phyloP scores from a whole-genome alignment of 148 eudicot species.

The Rhododendron williamsianum region DNA sequence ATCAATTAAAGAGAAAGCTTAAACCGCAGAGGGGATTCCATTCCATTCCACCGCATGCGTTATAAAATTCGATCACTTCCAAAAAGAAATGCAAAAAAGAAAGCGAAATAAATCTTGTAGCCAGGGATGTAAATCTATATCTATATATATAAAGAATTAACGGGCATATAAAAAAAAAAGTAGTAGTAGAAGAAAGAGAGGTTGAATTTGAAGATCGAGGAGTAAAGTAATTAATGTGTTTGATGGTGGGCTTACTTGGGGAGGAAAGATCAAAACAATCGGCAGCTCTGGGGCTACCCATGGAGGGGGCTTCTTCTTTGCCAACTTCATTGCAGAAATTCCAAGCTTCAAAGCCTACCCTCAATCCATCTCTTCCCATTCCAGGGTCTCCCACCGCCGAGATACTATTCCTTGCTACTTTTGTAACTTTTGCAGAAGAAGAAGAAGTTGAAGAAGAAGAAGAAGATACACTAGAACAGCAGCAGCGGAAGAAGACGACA shows the following conservation, averaged over 20 bases:
- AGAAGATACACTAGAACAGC: background rate
- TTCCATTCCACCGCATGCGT: background rate
- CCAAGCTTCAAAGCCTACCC: constrained; percentile 85
- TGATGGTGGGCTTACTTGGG: constrained; percentile 6
- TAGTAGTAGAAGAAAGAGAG: background rate
- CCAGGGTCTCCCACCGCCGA: constrained; percentile 74
- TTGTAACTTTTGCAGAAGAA: background rate
- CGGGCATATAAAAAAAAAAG: background rate
- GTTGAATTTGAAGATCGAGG: background rate
- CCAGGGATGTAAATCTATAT: background rate
- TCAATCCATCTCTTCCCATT: constrained; percentile 57
- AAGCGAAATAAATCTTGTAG: background rate
- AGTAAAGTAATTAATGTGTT: background rate
- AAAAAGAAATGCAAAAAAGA: background rate
- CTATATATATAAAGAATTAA: background rate
- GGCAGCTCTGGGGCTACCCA: constrained; percentile 91
- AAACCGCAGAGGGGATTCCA: background rate
- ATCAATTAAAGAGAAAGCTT: background rate
- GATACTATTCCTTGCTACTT: background rate
- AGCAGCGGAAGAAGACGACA: background rate
- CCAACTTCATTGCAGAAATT: constrained; percentile 93
- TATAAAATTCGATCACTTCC: background rate
- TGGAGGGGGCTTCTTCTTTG: constrained; percentile 51
- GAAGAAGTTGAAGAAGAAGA: background rate
- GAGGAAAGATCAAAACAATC: constrained; percentile 64